Evolutionary conservation across 306 rosid species (phyloP), one percentile per base, ranked within the genome.

Genomic region (Carpinus fangiana): DNA sequence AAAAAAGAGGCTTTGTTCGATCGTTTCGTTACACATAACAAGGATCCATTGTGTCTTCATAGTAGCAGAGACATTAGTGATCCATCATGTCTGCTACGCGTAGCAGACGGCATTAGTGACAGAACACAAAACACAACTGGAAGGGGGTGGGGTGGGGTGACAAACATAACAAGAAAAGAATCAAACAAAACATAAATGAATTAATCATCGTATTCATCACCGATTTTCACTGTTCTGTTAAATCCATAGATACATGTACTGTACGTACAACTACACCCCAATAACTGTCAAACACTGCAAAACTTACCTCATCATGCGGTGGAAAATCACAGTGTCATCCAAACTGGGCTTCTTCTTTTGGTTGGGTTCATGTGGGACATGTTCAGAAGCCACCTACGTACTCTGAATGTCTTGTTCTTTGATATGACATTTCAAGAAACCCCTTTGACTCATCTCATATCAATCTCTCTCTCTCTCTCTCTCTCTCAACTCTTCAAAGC

Each of bases 351-450:
- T 62, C 56, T 72, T 80, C 73, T 80, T 78, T 76, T 82, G 89
- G 78, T 70, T 80, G 78, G 80, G 72, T 36, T 80, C 17, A 70
- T 68, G 48, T 80, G 78, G 68, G 80, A 61, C 70, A 76, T n/a
- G 70, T 43, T 14, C 3, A 77, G 76, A 82, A 77, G 79, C 81
- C 84, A 82, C 77, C 70, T 65, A 78, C 34, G 34, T 31, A 46
- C 83, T 76, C 90, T 82, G 89, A 48, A 64, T 79, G 6, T 76
- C 21, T 83, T 79, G 78, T 84, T 82, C 86, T 84, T 76, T 89
- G 97, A 91, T 16, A 88, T 89, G 92, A 91, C 94, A 85, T 85
- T 48, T 89, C 92, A 78, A 54, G 41, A 64, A 75, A 18, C 66
- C 70, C 72, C 83, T 79, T 59, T n/a, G 66, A 59, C 72, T 50